phyloP scores from a whole-genome alignment of 495 filamentous ascomycete genomes.

The Patellaria atrata region DNA sequence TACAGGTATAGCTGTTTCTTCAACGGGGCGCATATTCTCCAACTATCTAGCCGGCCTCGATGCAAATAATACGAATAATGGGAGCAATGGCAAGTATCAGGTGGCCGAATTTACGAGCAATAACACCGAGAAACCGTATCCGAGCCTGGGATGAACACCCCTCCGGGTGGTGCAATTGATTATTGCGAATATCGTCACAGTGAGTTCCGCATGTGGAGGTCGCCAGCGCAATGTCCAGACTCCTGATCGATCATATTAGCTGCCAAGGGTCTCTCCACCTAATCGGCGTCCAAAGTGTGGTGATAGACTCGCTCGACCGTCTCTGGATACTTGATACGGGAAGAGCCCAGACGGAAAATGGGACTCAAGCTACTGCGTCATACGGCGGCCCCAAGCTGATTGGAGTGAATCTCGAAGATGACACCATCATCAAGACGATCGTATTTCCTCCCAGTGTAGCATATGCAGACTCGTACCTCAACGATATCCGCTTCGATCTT shows the following conservation, averaged over 20 bases:
- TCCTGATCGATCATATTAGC: no score
- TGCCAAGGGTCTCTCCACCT: no score
- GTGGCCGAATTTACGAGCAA: constrained; percentile 32
- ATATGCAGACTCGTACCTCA: constrained; percentile 31
- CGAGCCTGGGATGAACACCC: constrained; percentile 29
- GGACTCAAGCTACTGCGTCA: constrained; percentile 25
- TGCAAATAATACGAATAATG: constrained; percentile 25
- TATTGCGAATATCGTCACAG: constrained; percentile 30
- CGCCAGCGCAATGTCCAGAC: no score
- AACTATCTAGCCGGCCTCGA: constrained; percentile 34
- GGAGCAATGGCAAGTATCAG: constrained; percentile 25
- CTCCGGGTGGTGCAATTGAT: constrained; percentile 33
- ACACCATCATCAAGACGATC: constrained; percentile 32
- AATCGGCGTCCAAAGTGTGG: constrained; percentile 33
- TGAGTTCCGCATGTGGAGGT: no score
- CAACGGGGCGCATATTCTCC: constrained; percentile 31
- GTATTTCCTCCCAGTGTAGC: constrained; percentile 30
- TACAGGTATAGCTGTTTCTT: constrained; percentile 32
- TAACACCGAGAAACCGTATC: constrained; percentile 30
- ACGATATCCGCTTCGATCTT: constrained; percentile 35
- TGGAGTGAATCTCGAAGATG: constrained; percentile 27
- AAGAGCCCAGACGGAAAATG: constrained; percentile 26
- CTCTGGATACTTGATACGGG: constrained; percentile 38
- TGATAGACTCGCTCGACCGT: constrained; percentile 32
- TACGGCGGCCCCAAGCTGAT: constrained; percentile 34